phyloP scores from a whole-genome alignment of 1,284 basidiomycete genomes.

The Irpex sp. region DNA sequence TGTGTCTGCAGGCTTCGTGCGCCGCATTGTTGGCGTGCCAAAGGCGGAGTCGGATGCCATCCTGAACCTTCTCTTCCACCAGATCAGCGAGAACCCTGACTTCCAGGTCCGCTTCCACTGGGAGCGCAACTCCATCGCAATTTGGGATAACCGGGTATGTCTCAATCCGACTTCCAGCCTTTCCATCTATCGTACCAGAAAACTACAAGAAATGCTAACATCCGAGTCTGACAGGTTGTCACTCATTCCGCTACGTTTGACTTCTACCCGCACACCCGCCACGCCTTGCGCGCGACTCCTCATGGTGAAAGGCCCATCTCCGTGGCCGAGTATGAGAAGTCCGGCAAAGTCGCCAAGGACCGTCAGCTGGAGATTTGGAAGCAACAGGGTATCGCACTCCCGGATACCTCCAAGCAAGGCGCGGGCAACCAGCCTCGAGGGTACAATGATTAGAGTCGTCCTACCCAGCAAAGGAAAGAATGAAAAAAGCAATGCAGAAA shows the following conservation, averaged over 20 bases:
- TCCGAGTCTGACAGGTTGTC: constrained; percentile 41
- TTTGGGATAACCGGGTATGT: constrained; percentile 68
- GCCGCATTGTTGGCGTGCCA: constrained; percentile 67
- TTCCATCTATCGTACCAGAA: too few relatives aligned
- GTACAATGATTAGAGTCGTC: constrained; percentile 49
- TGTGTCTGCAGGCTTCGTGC: constrained; percentile 50
- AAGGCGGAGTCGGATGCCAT: constrained; percentile 76
- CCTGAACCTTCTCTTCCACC: constrained; percentile 64
- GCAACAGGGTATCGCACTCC: constrained; percentile 47
- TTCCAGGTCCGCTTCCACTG: constrained; percentile 71
- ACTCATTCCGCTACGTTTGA: constrained; percentile 76
- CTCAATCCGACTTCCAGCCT: constrained; percentile 15
- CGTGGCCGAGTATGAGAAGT: constrained; percentile 67
- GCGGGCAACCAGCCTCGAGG: constrained; percentile 34
- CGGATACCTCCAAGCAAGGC: constrained; percentile 17
- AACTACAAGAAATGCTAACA: neutral
- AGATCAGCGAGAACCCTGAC: constrained; percentile 63
- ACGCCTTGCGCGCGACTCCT: constrained; percentile 78
- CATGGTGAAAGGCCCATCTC: constrained; percentile 73
- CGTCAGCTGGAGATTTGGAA: constrained; percentile 61
- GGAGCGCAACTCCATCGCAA: constrained; percentile 60
- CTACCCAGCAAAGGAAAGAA: neutral
- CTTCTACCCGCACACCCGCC: constrained; percentile 69
- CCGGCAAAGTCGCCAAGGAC: constrained; percentile 62
- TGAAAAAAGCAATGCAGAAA: neutral